Conservation (phyloP, 495 filamentous ascomycete genomes). For the Jackrogersella minutella region DNA sequence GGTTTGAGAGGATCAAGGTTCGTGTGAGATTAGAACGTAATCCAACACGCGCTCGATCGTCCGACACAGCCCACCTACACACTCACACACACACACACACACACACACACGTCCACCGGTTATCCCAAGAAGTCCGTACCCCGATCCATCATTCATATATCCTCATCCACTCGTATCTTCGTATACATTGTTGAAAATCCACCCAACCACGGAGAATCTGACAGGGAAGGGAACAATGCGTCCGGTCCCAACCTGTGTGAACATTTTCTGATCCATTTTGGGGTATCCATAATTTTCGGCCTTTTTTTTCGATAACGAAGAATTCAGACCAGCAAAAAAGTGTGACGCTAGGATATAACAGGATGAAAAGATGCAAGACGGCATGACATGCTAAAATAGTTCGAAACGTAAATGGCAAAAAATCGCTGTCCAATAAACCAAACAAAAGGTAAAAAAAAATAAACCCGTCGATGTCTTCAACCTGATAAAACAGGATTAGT, state of each 20-base stretch:
- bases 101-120: slow-evolving; percentile 19
- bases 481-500: not conserved
- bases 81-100: slow-evolving; percentile 31
- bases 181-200: slow-evolving; percentile 36
- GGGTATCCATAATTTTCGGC: slow-evolving; percentile 26
- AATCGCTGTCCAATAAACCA: slow-evolving; percentile 23
- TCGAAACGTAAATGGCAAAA: slow-evolving; percentile 30
- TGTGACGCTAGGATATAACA: slow-evolving; percentile 26
- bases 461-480: not conserved
- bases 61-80: too few species aligned
- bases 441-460: slow-evolving; percentile 9
- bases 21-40: slow-evolving; percentile 36
- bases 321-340: slow-evolving; percentile 9
- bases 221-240: slow-evolving; percentile 8
- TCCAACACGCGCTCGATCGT: slow-evolving; percentile 20
- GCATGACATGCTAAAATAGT: slow-evolving; percentile 23
- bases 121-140: slow-evolving; percentile 13
- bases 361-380: slow-evolving; percentile 15
- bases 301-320: slow-evolving; percentile 15
- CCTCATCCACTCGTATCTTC: slow-evolving; percentile 39
- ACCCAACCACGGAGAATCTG: slow-evolving; percentile 25
- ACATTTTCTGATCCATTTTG: slow-evolving; percentile 36
- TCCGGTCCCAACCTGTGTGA: slow-evolving; percentile 20
- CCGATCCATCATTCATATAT: slow-evolving; percentile 23
- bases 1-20: slow-evolving; percentile 26